Evolutionary conservation across 148 eudicot genomes (phyloP), one percentile per base, ranked within the genome.

Genomic region (Rhododendron griersonianum): DNA sequence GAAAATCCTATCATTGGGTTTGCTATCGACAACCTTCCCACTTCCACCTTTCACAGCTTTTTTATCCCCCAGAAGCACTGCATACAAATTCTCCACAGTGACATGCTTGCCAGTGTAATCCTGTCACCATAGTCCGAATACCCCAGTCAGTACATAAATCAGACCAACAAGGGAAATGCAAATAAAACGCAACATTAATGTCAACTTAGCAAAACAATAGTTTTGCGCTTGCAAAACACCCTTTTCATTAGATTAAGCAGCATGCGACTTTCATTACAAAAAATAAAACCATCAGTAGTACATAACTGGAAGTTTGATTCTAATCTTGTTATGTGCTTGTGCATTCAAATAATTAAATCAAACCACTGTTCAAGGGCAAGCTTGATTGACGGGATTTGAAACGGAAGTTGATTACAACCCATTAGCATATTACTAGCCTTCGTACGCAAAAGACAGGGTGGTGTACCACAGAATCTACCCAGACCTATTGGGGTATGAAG

Each of bases 1-100:
- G 55, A 93, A 93, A 19, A 93, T 91, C 78, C 90, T 90, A 75
- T 91, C 95, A 82, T 89, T 84, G 30, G 93, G 92, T 25, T 87
- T 86, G 84, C 93, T 93, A 51, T 90, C 71, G 35, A 93, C 90
- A 76, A 93, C 93, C 84, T 93, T 91, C 25, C 93, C 91, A 71
- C 93, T 93, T 81, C 95, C 95, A 59, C 95, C 95, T 80, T 73
- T 91, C n/a, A 93, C 84, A 2, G 92, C 91, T 2, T 23, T 83
- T 81, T 84, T 88, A 63, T 91, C 80, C 1, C 95, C 95, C 61
- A 91, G 88, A 73, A 93, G 87, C 44, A 88, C 95, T 2, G 95
- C 93, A 21, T 51, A 89, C 5, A 93, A 87, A 50, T 93, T 93
- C 23, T 85, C 84, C 15, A 30, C 87, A 0, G 90, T 93, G n/a